These are phyloP conservation scores for Gossypium aridum DNA, from an alignment of 441 rosid species.

Conservation along the genomic window DNA sequence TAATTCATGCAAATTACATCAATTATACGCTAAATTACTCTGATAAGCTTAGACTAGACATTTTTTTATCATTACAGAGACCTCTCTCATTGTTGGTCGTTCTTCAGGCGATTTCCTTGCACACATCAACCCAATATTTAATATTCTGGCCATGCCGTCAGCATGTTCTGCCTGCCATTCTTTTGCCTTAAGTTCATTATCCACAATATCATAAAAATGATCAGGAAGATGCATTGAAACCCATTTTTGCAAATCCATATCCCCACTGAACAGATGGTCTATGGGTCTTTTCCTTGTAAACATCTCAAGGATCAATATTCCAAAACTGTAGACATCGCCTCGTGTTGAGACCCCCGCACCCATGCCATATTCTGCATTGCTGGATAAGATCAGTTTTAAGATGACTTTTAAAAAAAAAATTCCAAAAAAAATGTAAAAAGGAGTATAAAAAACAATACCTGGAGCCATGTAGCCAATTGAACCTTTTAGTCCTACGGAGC, in stretches of 20 bases:
- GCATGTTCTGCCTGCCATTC: background rate
- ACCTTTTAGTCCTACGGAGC: slow-evolving; percentile 11
- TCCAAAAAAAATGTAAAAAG: background rate
- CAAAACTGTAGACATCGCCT: slow-evolving; percentile 16
- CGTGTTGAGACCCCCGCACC: slow-evolving; percentile 11
- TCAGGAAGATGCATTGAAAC: slow-evolving; percentile 1
- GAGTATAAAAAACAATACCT: background rate
- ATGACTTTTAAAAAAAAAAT: background rate
- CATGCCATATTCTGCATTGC: slow-evolving; percentile 6
- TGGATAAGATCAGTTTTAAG: background rate
- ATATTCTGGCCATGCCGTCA: background rate
- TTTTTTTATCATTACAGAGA: background rate
- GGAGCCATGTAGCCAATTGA: slow-evolving; percentile 13
- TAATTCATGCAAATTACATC: background rate
- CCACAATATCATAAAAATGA: background rate
- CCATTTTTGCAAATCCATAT: background rate
- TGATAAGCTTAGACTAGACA: background rate
- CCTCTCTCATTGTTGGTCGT: slow-evolving; percentile 4
- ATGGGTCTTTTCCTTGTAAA: slow-evolving; percentile 13
- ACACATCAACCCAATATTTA: slow-evolving; percentile 13
- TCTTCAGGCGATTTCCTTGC: slow-evolving; percentile 2
- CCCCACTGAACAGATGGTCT: background rate
- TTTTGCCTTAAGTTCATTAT: slow-evolving; percentile 5
- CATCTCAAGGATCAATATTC: slow-evolving; percentile 12
- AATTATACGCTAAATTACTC: background rate